phyloP scores from a whole-genome alignment of 257 asterid genomes.

The Perilla frutescens region DNA sequence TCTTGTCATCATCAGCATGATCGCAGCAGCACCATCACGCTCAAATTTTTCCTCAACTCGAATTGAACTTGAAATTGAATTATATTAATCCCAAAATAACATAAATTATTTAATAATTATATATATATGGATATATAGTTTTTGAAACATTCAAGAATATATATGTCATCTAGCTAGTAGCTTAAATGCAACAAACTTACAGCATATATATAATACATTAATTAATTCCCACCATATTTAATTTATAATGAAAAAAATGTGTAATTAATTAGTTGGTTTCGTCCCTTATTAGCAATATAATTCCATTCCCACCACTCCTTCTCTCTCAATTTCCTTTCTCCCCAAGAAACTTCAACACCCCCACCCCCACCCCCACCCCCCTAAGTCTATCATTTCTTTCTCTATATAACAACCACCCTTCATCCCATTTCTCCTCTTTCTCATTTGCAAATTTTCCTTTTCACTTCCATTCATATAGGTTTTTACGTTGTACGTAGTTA shows the following conservation, averaged over 20 bases:
- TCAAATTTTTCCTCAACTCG: neutral
- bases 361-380: neutral
- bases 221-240: constrained; percentile 21
- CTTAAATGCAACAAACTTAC: constrained; percentile 32
- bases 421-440: constrained; percentile 46
- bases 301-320: constrained; percentile 44
- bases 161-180: neutral
- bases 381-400: constrained; percentile 32
- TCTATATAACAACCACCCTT: constrained; percentile 48
- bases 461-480: neutral
- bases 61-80: neutral
- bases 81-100: neutral
- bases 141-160: constrained; percentile 1
- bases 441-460: constrained; percentile 46
- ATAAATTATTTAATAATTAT: too few species aligned
- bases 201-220: constrained; percentile 5
- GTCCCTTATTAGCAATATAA: constrained; percentile 49
- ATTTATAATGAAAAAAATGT: too few species aligned
- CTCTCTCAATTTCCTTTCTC: constrained; percentile 51
- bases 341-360: constrained; percentile 50
- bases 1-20: constrained; percentile 39
- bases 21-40: neutral
- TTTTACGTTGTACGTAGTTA: too few species aligned
- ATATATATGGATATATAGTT: too few species aligned
- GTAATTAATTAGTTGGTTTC: constrained; percentile 14